phyloP scores from a whole-genome alignment of 345 rosid genomes.

The Hibiscus mutabilis region DNA sequence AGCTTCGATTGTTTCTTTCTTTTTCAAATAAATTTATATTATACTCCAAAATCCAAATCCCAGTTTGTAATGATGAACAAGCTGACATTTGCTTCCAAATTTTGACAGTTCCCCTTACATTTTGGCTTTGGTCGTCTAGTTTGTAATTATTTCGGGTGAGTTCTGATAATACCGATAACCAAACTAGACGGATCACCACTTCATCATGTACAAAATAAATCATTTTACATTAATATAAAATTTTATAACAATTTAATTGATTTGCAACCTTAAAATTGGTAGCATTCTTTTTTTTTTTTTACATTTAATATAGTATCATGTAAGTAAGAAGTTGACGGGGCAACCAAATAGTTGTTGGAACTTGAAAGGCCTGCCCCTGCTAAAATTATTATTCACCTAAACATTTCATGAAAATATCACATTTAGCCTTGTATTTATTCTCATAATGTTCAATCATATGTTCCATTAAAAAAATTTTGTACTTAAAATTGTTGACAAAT shows the following conservation, averaged over 20 bases:
- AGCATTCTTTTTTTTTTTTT: too few species aligned
- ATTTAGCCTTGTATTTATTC: too few species aligned
- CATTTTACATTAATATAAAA: too few species aligned
- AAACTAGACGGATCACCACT: constrained; percentile 8
- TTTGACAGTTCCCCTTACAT: constrained; percentile 19
- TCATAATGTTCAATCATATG: too few species aligned
- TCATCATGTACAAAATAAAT: neutral
- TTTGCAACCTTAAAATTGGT: too few species aligned
- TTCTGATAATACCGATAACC: constrained; percentile 16
- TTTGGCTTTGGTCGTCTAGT: constrained; percentile 2
- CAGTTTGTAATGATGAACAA: neutral
- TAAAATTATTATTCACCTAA: neutral
- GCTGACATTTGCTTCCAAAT: constrained; percentile 8
- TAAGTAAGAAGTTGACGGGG: constrained; percentile 33
- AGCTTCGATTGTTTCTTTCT: neutral
- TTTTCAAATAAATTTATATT: neutral
- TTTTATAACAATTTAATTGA: too few species aligned
- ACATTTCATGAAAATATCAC: neutral
- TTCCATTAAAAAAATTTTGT: too few species aligned
- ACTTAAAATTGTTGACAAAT: too few species aligned
- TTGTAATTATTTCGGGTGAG: constrained; percentile 9
- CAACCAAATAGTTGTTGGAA: constrained; percentile 43
- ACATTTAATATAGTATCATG: neutral
- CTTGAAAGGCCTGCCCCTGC: constrained; percentile 7
- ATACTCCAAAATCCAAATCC: neutral